These are phyloP conservation scores for Venturiaceae sp. DNA, from an alignment of 2,329 filamentous ascomycete genomes.

Conservation along the genomic window DNA sequence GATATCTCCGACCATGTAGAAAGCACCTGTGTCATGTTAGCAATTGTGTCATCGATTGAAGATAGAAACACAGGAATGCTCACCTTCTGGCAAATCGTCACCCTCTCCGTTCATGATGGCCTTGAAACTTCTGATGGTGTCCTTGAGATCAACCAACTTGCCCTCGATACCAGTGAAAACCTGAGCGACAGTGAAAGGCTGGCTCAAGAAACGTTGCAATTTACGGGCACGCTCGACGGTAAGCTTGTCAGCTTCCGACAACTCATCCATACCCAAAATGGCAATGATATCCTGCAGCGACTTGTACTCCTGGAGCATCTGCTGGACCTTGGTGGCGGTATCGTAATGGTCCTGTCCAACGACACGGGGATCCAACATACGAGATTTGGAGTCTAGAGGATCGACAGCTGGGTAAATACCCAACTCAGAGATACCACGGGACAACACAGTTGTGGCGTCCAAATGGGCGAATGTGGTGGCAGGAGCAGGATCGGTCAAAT, in stretches of 20 bases:
- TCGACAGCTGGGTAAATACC: conserved; percentile 99
- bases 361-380: conserved; percentile 98
- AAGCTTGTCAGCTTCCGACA: conserved; percentile 98
- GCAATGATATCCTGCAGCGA: conserved; percentile 99
- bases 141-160: conserved; percentile 94
- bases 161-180: conserved; percentile 94
- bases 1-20: conserved; percentile 99
- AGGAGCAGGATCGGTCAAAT: conserved; percentile 99
- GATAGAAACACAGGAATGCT: conserved; percentile 19
- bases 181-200: conserved; percentile 89
- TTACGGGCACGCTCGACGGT: conserved; percentile 99
- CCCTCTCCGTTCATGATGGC: conserved; percentile 89
- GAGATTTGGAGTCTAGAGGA: conserved; percentile 97
- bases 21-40: conserved; percentile 39
- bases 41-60: conserved; percentile 18
- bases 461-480: conserved; percentile 99
- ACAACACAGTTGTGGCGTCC: conserved; percentile 99
- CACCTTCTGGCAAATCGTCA: conserved; percentile 90
- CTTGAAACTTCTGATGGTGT: conserved; percentile 97
- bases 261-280: conserved; percentile 99
- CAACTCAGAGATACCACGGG: conserved; percentile 99
- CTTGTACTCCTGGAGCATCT: conserved; percentile 99
- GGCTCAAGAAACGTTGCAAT: conserved; percentile 98
- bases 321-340: conserved; percentile 88
- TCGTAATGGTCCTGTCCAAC: conserved; percentile 98